These are phyloP conservation scores for Themeda triandra DNA, from an alignment of 176 grass and related monocot genomes.

Conservation along the genomic window DNA sequence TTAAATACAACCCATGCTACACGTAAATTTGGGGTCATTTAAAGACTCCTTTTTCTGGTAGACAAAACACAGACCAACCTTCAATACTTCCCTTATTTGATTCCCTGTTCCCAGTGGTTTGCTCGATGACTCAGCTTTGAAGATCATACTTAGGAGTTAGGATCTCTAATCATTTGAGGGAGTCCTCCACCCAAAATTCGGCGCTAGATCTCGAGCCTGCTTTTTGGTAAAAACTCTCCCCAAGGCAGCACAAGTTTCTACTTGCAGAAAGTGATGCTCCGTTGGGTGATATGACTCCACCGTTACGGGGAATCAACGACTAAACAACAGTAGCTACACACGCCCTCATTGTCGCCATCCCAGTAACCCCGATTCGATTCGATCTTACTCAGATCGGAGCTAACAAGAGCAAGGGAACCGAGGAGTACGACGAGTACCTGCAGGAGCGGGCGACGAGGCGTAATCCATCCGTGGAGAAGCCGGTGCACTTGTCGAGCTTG, in stretches of 20 bases:
- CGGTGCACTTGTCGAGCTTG: constrained; percentile 89
- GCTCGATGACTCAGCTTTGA: neutral
- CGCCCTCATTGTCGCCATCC: constrained; percentile 7
- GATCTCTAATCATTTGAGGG: neutral
- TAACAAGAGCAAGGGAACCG: neutral
- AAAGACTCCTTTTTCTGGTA: neutral
- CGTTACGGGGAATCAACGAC: neutral
- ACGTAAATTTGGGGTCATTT: neutral
- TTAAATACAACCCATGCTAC: neutral
- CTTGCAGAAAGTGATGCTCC: neutral
- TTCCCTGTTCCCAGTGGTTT: neutral
- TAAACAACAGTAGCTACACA: neutral
- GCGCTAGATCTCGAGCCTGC: constrained; percentile 12
- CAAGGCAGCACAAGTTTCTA: constrained; percentile 7
- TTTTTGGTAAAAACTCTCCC: neutral
- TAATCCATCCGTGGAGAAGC: constrained; percentile 82
- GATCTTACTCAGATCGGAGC: neutral
- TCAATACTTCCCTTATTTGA: neutral
- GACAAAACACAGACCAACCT: neutral
- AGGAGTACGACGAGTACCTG: constrained; percentile 44
- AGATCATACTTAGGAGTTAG: neutral
- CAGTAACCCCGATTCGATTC: neutral
- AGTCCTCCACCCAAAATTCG: neutral
- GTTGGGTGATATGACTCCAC: neutral
- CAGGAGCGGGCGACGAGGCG: constrained; percentile 60